Evolutionary conservation across 805 yeast genomes (phyloP).

Genomic region (Saccharomyces mikatae): DNA sequence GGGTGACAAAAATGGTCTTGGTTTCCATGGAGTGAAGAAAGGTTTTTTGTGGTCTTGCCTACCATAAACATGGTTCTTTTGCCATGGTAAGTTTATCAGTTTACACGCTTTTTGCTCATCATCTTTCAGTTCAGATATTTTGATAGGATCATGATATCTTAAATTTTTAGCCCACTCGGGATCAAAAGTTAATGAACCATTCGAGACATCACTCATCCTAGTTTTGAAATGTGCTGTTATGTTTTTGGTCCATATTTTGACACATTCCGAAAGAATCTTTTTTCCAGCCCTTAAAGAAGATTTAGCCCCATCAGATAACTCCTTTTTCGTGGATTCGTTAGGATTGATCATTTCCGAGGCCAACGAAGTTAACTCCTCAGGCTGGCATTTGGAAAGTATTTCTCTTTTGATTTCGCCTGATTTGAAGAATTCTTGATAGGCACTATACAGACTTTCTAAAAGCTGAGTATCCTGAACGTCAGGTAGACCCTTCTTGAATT

Average conservation of each 20-base stretch:
- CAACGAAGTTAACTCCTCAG: slow-evolving; percentile 9
- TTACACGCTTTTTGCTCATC: slow-evolving; percentile 40
- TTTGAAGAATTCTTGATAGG: slow-evolving; percentile 20
- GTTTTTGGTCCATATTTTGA: slow-evolving; percentile 16
- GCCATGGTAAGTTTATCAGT: slow-evolving; percentile 69
- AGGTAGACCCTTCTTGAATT: neutral
- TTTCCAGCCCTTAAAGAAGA: slow-evolving; percentile 22
- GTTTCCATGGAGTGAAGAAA: slow-evolving; percentile 94
- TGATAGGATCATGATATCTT: slow-evolving; percentile 34
- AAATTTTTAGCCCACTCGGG: slow-evolving; percentile 45
- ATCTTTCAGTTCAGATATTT: slow-evolving; percentile 41
- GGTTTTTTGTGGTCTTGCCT: slow-evolving; percentile 68
- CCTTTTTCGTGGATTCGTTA: slow-evolving; percentile 16
- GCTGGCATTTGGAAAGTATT: slow-evolving; percentile 6
- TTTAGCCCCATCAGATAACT: slow-evolving; percentile 19
- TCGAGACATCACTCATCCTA: slow-evolving; percentile 13
- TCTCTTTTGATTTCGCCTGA: slow-evolving; percentile 14
- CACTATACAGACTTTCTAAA: slow-evolving; percentile 14
- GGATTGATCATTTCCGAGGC: slow-evolving; percentile 15
- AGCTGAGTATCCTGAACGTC: slow-evolving; percentile 25
- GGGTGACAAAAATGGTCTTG: slow-evolving; percentile 88
- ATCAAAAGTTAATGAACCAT: slow-evolving; percentile 35
- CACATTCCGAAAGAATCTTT: slow-evolving; percentile 19
- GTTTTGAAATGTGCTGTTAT: slow-evolving; percentile 29
- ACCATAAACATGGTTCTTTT: slow-evolving; percentile 64